These are phyloP conservation scores for Ulota crispa DNA, from an alignment of 225 moss, liverwort and hornwort species.

Conservation along the genomic window DNA sequence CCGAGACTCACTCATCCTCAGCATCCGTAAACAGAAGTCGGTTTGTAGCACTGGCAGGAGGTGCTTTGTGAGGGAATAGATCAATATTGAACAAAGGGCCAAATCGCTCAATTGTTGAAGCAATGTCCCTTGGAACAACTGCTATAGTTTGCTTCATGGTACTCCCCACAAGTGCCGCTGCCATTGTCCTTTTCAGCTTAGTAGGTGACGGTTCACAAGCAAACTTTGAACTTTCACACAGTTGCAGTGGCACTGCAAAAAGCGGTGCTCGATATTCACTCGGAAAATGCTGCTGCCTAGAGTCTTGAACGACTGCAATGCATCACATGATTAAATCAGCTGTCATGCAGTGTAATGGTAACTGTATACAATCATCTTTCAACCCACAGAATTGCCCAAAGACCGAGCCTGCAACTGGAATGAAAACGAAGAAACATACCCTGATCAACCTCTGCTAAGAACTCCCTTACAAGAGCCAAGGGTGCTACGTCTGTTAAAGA, in stretches of 20 bases:
- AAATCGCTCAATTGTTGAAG: conserved; percentile 65
- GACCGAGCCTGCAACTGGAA: background rate
- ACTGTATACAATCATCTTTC: background rate
- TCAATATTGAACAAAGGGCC: conserved; percentile 61
- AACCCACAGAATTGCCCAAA: conserved; percentile 1
- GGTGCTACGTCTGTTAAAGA: conserved; percentile 91
- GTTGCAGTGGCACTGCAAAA: conserved; percentile 44
- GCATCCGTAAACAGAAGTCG: conserved; percentile 86
- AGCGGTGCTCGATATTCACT: conserved; percentile 61
- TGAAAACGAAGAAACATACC: conserved; percentile 46
- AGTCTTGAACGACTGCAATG: conserved; percentile 67
- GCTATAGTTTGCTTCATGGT: conserved; percentile 72
- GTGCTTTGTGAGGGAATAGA: conserved; percentile 84
- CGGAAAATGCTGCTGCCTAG: conserved; percentile 54
- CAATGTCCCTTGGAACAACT: conserved; percentile 72
- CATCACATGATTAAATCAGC: conserved; percentile 19
- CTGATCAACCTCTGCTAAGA: conserved; percentile 50
- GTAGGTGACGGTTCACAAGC: conserved; percentile 30
- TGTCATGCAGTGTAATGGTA: conserved; percentile 1
- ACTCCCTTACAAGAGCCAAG: conserved; percentile 70
- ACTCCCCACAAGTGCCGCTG: conserved; percentile 76
- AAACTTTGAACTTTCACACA: conserved; percentile 32
- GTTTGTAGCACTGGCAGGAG: conserved; percentile 60
- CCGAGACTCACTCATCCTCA: conserved; percentile 89
- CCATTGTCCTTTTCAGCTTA: conserved; percentile 74